Evolutionary conservation across 352 stramenopile genomes (phyloP).

Genomic region (Achlya hypogyna): DNA sequence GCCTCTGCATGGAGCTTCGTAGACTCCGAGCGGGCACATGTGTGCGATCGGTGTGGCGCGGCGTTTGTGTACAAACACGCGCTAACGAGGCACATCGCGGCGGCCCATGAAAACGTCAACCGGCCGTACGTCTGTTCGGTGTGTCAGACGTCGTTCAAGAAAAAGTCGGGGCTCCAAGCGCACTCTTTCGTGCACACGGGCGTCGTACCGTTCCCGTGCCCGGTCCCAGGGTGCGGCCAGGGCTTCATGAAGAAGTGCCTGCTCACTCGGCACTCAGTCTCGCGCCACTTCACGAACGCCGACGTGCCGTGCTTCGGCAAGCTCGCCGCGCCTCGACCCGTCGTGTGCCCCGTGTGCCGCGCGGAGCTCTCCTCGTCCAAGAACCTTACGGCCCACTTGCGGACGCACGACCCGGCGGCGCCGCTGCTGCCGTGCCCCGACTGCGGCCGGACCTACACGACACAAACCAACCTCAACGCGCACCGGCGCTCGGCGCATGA

Average conservation of each 20-base stretch:
- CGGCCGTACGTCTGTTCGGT: constrained; percentile 45
- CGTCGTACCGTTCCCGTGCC: constrained; percentile 58
- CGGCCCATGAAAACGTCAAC: constrained; percentile 47
- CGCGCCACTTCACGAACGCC: constrained; percentile 32
- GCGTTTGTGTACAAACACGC: constrained; percentile 49
- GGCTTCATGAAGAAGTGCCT: constrained; percentile 58
- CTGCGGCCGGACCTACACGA: constrained; percentile 59
- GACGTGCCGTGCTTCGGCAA: constrained; percentile 52
- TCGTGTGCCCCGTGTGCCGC: constrained; percentile 45
- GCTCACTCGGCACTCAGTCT: constrained; percentile 34
- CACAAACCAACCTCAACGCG: constrained; percentile 59
- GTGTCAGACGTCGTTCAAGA: constrained; percentile 67
- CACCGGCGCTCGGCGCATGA: constrained; percentile 69
- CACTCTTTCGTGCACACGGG: constrained; percentile 73
- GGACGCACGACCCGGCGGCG: constrained; percentile 28
- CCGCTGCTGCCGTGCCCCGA: constrained; percentile 50
- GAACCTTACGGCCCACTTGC: neutral
- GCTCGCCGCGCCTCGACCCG: too few relatives aligned
- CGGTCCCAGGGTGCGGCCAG: constrained; percentile 31
- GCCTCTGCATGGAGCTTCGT: neutral
- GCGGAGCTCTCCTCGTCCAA: constrained; percentile 40
- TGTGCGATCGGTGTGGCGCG: constrained; percentile 21
- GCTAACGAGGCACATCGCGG: constrained; percentile 34
- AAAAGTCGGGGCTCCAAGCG: constrained; percentile 66
- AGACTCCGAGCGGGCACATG: neutral